These are phyloP conservation scores for Trichosporon ovoides DNA, from an alignment of 1,284 basidiomycete species.

Conservation along the genomic window DNA sequence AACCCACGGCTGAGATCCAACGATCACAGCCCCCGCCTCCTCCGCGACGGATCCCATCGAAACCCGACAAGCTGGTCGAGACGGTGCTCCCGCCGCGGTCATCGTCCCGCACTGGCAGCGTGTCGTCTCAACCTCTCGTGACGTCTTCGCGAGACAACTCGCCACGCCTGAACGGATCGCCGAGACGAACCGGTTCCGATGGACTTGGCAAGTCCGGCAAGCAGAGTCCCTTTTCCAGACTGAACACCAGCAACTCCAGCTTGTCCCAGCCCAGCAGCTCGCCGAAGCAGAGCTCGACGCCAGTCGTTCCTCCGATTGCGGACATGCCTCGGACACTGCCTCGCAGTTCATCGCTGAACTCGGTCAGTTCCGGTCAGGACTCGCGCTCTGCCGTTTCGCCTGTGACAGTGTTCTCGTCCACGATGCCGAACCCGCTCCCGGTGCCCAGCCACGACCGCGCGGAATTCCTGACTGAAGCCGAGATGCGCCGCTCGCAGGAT, in stretches of 20 bases:
- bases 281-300: neutral
- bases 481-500: neutral
- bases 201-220: neutral
- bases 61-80: neutral
- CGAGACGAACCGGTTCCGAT: neutral
- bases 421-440: neutral
- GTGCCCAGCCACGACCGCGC: neutral
- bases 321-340: neutral
- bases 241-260: neutral
- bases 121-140: neutral
- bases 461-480: neutral
- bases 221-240: neutral
- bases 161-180: neutral
- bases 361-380: neutral
- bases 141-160: neutral
- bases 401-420: neutral
- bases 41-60: neutral
- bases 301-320: neutral
- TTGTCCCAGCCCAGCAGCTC: neutral
- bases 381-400: neutral
- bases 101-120: neutral
- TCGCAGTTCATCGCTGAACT: neutral
- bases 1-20: neutral
- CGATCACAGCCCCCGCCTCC: neutral
- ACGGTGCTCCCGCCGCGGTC: neutral